Conservation (phyloP, 371 early-diverging fungal species). For the Rhizopus sp. region DNA sequence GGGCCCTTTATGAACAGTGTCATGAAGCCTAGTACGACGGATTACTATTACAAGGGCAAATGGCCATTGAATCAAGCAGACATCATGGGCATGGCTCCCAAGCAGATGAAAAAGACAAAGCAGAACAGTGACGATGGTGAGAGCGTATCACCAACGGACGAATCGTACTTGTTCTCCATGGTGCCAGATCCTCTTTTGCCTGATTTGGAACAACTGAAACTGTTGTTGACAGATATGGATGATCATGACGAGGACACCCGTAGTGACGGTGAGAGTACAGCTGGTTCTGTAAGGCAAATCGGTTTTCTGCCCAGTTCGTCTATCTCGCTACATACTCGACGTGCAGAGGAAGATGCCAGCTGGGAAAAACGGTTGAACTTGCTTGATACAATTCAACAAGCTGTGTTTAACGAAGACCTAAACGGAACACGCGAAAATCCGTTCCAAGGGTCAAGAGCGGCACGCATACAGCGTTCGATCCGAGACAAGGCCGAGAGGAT, state of each 20-base stretch:
- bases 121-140: neutral
- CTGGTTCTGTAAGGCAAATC: conserved; percentile 3
- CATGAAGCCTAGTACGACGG: neutral
- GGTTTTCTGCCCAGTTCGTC: conserved; percentile 20
- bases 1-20: conserved; percentile 15
- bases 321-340: conserved; percentile 1
- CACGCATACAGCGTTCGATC: conserved; percentile 9
- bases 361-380: conserved; percentile 18
- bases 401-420: conserved; percentile 9
- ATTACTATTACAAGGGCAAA: conserved; percentile 14
- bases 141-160: neutral
- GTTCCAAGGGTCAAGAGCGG: conserved; percentile 2
- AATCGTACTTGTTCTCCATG: conserved; percentile 4
- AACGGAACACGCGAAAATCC: conserved; percentile 7
- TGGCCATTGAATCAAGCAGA: conserved; percentile 19
- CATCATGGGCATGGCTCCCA: conserved; percentile 9
- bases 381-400: conserved; percentile 8
- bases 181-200: conserved; percentile 17
- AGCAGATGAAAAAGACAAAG: neutral
- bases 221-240: neutral
- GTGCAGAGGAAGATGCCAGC: conserved; percentile 1
- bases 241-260: neutral
- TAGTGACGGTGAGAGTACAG: neutral
- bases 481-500: conserved; percentile 10
- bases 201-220: conserved; percentile 7